phyloP scores from a whole-genome alignment of 805 yeast species.

The Jamesozyma gamospora region DNA sequence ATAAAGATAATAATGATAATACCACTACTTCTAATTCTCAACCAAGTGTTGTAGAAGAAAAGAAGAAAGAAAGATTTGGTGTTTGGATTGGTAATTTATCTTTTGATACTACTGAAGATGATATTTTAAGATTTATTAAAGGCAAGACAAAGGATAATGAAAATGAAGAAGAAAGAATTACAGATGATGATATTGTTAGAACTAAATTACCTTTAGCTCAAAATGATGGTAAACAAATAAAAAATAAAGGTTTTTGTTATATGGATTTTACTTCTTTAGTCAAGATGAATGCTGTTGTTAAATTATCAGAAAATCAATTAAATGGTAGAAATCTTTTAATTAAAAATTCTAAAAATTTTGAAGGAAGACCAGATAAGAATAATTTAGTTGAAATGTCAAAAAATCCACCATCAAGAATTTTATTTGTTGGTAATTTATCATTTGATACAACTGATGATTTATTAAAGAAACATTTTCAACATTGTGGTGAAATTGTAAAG shows the following conservation, averaged over 20 bases:
- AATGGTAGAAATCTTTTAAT: constrained; percentile 83
- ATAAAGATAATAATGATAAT: constrained; percentile 12
- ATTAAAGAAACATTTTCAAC: constrained; percentile 73
- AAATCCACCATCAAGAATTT: constrained; percentile 79
- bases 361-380: constrained; percentile 71
- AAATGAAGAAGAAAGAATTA: constrained; percentile 35
- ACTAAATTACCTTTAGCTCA: constrained; percentile 66
- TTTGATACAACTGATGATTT: constrained; percentile 82
- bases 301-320: constrained; percentile 58
- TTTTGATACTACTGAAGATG: constrained; percentile 72
- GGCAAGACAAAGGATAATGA: constrained; percentile 42
- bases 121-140: constrained; percentile 52
- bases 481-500: constrained; percentile 76
- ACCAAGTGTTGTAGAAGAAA: constrained; percentile 28
- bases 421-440: constrained; percentile 88
- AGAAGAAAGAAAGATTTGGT: constrained; percentile 45
- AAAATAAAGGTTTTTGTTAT: constrained; percentile 73
- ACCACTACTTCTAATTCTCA: constrained; percentile 26
- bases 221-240: constrained; percentile 49
- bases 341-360: constrained; percentile 69
- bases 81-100: constrained; percentile 94
- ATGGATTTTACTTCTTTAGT: constrained; percentile 60
- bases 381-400: constrained; percentile 42
- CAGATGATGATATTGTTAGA: constrained; percentile 51
- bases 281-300: constrained; percentile 53